Evolutionary conservation across 331 rosid genomes (phyloP), one percentile per base, ranked within the genome.

Genomic region (Rhamnella rubrinervis): DNA sequence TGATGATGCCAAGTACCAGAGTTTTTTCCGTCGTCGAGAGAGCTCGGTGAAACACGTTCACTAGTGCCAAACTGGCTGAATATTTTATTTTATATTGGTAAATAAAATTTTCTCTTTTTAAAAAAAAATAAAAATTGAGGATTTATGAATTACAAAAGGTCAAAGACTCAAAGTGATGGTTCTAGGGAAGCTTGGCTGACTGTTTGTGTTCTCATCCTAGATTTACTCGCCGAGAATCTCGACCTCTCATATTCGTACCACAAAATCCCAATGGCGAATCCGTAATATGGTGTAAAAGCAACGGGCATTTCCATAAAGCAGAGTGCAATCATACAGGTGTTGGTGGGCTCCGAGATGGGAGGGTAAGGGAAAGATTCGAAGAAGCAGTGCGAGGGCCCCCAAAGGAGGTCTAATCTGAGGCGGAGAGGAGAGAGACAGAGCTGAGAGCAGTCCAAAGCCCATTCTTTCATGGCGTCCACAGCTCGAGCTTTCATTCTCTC

Each of bases 401-500:
- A 40, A 39, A 40, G 15, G 62, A 35, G 63, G 75, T 38, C 9
- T 20, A 37, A 20, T 61, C 65, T 19, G 50, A 53, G 40, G 18
- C 71, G 55, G 59, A 40, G 59, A 61, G 44, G 70, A 61, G 80
- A 7, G 51, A 23, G 46, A 60, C 37, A 62, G 73, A 55, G 20
- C 67, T 39, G 40, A 55, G 18, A 38, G 13, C 3, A 60, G 59
- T 51, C 66, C 37, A 10, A 1, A 1, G 53, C 19, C 28, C 28
- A 8, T 46, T 61, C 75, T 62, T 62, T 51, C 67, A 89, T 90
- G 98, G 88, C 95, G 59, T 83, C 84, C 77, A 74, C 90, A 53
- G 80, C 91, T 37, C 87, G 87, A 40, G 80, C 88, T 9, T 82
- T 86, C 83, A 52, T 80, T 68, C 76, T 84, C 61, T 82, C 93